Evolutionary conservation across 257 asterid genomes (phyloP).

Genomic region (Cynanchum wilfordii): DNA sequence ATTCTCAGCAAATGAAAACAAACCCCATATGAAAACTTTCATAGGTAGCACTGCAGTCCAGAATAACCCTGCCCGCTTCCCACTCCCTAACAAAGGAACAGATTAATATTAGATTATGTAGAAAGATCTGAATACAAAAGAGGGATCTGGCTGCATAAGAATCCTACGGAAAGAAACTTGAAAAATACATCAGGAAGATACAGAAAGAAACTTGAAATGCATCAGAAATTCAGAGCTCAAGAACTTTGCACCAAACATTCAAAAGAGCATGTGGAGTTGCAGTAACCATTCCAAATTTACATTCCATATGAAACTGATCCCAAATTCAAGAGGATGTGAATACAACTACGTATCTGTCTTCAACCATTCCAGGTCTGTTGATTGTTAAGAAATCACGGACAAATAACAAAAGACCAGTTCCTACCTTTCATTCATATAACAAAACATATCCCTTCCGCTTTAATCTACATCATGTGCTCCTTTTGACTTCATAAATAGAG

Average conservation of each 20-base stretch:
- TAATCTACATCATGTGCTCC: not conserved
- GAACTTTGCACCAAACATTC: not conserved
- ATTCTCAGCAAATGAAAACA: not conserved
- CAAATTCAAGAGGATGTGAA: not conserved
- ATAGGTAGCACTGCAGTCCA: not conserved
- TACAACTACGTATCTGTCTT: not conserved
- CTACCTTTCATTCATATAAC: not conserved
- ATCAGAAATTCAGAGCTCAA: not conserved
- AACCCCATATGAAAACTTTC: not conserved
- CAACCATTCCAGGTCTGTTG: not conserved
- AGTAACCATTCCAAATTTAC: not conserved
- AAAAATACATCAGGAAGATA: not conserved
- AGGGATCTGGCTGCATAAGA: not conserved
- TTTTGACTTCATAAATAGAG: not conserved
- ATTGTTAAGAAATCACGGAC: not conserved
- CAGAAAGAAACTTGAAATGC: not conserved
- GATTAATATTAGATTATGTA: not conserved
- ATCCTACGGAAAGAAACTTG: not conserved
- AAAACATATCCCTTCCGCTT: not conserved
- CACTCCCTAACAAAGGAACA: not conserved
- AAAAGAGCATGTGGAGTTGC: not conserved
- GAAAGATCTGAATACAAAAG: not conserved
- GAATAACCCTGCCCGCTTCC: not conserved
- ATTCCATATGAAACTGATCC: not conserved
- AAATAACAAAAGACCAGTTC: conserved; percentile 3